These are phyloP conservation scores for Chaetomium strumarium DNA, from an alignment of 2,329 filamentous ascomycete species.

Conservation along the genomic window DNA sequence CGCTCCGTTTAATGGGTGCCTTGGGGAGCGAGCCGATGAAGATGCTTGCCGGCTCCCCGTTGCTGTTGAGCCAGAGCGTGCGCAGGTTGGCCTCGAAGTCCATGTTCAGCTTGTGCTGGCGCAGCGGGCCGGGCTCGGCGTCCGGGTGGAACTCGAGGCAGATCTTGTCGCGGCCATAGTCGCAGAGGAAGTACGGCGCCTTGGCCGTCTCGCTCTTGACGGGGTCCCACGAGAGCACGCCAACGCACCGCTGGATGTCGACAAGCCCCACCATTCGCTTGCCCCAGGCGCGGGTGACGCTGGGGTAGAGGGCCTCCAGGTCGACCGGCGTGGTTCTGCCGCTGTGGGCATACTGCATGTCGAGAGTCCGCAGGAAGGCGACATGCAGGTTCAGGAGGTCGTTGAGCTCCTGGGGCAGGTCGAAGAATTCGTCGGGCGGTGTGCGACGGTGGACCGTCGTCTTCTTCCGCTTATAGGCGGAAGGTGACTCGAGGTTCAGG, in stretches of 20 bases:
- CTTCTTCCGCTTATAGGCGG: constrained; percentile 28
- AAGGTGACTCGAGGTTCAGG: constrained; percentile 35
- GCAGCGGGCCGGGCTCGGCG: constrained; percentile 35
- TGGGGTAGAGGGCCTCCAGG: constrained; percentile 53
- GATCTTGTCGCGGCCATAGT: constrained; percentile 39
- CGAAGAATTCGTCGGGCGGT: constrained; percentile 27
- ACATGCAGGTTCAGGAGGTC: constrained; percentile 60
- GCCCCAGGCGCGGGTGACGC: constrained; percentile 64
- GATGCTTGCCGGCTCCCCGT: constrained; percentile 31
- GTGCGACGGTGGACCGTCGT: constrained; percentile 37
- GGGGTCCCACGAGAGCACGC: constrained; percentile 48
- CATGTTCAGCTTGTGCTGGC: constrained; percentile 47
- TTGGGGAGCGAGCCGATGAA: constrained; percentile 55
- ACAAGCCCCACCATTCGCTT: constrained; percentile 60
- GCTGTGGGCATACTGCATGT: constrained; percentile 65
- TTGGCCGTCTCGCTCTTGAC: constrained; percentile 22
- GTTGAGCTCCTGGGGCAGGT: constrained; percentile 47
- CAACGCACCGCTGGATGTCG: constrained; percentile 62
- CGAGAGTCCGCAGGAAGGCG: constrained; percentile 62
- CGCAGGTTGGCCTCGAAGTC: constrained; percentile 50
- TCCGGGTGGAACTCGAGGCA: constrained; percentile 51
- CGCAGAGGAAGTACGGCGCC: constrained; percentile 37
- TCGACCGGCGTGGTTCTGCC: constrained; percentile 58
- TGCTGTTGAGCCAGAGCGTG: constrained; percentile 35
- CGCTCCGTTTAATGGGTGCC: constrained; percentile 46